phyloP scores from a whole-genome alignment of 2,329 filamentous ascomycete genomes.

The Chaetomium globosum region DNA sequence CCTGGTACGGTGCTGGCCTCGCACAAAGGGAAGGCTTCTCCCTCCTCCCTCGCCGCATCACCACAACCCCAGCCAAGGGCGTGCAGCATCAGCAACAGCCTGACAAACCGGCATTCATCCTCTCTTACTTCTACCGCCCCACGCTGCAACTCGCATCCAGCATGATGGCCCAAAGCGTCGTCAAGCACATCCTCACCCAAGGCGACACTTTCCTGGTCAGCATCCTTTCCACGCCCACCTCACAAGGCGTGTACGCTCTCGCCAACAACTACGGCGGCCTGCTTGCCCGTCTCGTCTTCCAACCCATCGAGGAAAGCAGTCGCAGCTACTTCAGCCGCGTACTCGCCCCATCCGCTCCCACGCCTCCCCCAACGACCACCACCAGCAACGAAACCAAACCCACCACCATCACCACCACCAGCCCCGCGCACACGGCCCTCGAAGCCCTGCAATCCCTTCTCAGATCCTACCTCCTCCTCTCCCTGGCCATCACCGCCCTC shows the following conservation, averaged over 20 bases:
- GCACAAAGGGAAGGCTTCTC: conserved; percentile 67
- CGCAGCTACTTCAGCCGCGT: conserved; percentile 86
- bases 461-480: conserved; percentile 73
- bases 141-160: conserved; percentile 75
- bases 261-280: conserved; percentile 94
- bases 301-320: conserved; percentile 92
- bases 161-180: conserved; percentile 81
- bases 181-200: conserved; percentile 93
- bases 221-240: conserved; percentile 71
- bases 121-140: conserved; percentile 66
- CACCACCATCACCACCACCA: neutral
- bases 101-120: conserved; percentile 47
- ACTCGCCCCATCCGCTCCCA: conserved; percentile 48
- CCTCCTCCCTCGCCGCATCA: conserved; percentile 57
- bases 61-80: conserved; percentile 13
- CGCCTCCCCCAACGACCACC: conserved; percentile 53
- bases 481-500: conserved; percentile 66
- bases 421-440: conserved; percentile 49
- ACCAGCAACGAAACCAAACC: conserved; percentile 19
- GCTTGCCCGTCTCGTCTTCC: conserved; percentile 84
- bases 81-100: neutral
- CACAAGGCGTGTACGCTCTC: conserved; percentile 89
- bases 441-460: conserved; percentile 65
- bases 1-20: conserved; percentile 60
- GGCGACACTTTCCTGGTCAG: conserved; percentile 90